Conservation (phyloP, 345 rosid genomes). For the Populus davidiana region DNA sequence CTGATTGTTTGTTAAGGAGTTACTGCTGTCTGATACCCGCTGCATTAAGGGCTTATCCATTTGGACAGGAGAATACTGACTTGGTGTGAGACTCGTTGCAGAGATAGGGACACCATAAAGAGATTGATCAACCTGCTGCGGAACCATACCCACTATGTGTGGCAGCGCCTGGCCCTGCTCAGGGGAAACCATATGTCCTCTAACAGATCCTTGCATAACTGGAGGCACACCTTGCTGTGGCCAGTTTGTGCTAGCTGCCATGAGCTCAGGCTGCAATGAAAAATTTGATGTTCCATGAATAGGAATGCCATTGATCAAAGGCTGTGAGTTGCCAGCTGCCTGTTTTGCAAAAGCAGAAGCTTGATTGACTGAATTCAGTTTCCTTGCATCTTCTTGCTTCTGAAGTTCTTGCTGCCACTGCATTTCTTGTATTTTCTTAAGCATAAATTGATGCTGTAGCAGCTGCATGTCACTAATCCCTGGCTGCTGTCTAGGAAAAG, state of each 20-base stretch:
- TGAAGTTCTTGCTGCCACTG: slow-evolving; percentile 65
- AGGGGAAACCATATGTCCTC: slow-evolving; percentile 28
- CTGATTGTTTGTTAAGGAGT: slow-evolving; percentile 36
- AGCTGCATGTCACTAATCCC: slow-evolving; percentile 57
- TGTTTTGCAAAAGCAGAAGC: slow-evolving; percentile 40
- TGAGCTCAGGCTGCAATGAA: slow-evolving; percentile 26
- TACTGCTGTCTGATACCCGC: slow-evolving; percentile 38
- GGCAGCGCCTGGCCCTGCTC: slow-evolving; percentile 42
- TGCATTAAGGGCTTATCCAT: slow-evolving; percentile 26
- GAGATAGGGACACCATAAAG: slow-evolving; percentile 47
- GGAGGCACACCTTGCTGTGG: slow-evolving; percentile 43
- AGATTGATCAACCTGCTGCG: slow-evolving; percentile 55
- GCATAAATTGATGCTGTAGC: slow-evolving; percentile 63
- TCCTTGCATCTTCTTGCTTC: slow-evolving; percentile 40
- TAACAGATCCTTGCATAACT: slow-evolving; percentile 40
- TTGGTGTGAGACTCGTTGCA: slow-evolving; percentile 34
- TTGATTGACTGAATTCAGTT: slow-evolving; percentile 45
- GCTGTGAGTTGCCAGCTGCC: slow-evolving; percentile 34
- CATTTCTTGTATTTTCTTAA: slow-evolving; percentile 68
- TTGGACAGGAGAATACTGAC: slow-evolving; percentile 16
- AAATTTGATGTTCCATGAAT: slow-evolving; percentile 47
- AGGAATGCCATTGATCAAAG: slow-evolving; percentile 54
- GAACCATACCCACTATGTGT: slow-evolving; percentile 38
- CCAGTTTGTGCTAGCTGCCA: slow-evolving; percentile 37
- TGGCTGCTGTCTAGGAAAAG: slow-evolving; percentile 52